Conservation (phyloP, 148 eudicot species). For the Polygonum maritimum region DNA sequence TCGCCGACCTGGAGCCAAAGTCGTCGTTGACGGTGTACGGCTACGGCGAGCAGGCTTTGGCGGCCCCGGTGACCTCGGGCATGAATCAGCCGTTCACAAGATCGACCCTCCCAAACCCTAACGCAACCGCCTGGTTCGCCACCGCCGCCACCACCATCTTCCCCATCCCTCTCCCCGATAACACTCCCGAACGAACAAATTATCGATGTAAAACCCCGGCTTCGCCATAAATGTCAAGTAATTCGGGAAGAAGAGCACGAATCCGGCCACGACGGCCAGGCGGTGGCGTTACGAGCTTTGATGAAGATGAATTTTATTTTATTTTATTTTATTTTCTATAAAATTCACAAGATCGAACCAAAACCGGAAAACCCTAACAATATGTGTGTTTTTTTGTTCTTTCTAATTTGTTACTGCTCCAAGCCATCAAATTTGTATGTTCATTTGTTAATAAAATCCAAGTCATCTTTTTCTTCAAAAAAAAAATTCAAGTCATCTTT, state of each 20-base stretch:
- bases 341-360: too few relatives aligned
- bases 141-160: conserved; percentile 56
- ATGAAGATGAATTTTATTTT: too few relatives aligned
- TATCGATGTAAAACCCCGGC: conserved; percentile 76
- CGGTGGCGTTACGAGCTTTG: too few relatives aligned
- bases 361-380: too few relatives aligned
- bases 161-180: conserved; percentile 66
- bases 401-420: too few relatives aligned
- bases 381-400: too few relatives aligned
- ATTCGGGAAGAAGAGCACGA: conserved; percentile 65
- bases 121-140: conserved; percentile 52
- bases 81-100: neutral
- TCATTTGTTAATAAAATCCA: too few relatives aligned
- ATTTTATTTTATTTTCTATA: too few relatives aligned
- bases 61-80: conserved; percentile 63
- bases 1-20: conserved; percentile 24
- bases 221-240: conserved; percentile 68
- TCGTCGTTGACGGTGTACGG: neutral
- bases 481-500: too few relatives aligned
- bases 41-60: conserved; percentile 17
- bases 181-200: conserved; percentile 69
- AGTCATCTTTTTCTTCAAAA: too few relatives aligned
- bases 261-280: conserved; percentile 34
- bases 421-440: too few relatives aligned
- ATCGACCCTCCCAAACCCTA: conserved; percentile 74